Base-by-base conservation (phyloP, 208 protist species). In the Paratrypanosoma confusum region DNA sequence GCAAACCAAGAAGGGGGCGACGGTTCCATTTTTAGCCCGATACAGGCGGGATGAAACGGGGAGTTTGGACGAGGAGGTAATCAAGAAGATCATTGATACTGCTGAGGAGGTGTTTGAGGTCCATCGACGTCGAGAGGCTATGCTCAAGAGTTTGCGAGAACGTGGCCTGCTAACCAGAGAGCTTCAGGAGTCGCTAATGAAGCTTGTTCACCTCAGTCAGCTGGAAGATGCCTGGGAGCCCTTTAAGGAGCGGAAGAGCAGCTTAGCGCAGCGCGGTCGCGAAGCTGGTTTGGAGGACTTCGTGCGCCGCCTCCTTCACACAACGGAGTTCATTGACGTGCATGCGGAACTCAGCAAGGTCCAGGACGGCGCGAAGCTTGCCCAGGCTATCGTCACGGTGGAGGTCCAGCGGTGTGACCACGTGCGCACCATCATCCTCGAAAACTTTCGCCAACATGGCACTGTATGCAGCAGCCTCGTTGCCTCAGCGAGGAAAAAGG, bases 21-120 rank as follows among this genome's bases (percentile, higher is more conserved):
- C 76, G 10, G 74, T 94, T 13, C 85, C 85, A 7, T 94, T 94
- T 43, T 66, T 94, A 17, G 85, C 81, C 13, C 74, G 85, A 0
- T 94, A 94, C 53, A 68, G 85, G 1, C 69, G 74, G 33, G 76
- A 85, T 43, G 61, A 84, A 39, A 90, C 81, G 0, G 73, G 77
- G 3, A 50, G 71, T 38, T 41, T 94, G 47, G 60, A 75, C 43
- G 81, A 90, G 52, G 60, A 52, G 5, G 29, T 57, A 36, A 45
- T 92, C 20, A 71, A 71, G 1, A 40, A 40, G 10, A 65, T 84
- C n/a, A 39, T 88, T 50, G 68, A 84, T 43, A 79, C 69, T 23
- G 47, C 75, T 1, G 64, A 62, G 41, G 78, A 92, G 63, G 65
- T 76, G 35, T 39, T 37, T 17, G 75, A 80, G 50, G 78, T 90